Percentiles rank a stretch among this genome's conserved stretches.
Evolutionary conservation across 768 basidiomycete species (phyloP).

Genomic region (Daedalea quercina): DNA sequence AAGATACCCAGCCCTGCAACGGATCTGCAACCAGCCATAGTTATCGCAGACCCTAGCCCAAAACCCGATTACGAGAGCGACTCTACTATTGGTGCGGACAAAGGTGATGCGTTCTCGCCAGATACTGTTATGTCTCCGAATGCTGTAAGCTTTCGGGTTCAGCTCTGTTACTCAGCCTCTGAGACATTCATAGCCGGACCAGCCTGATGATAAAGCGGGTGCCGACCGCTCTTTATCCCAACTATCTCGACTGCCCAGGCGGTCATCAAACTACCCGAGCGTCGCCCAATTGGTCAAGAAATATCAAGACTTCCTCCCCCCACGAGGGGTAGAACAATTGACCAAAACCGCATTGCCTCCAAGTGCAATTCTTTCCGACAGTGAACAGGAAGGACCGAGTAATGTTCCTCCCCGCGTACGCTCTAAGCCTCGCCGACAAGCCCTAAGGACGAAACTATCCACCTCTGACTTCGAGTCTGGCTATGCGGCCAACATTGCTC

Average conservation of each 20-base stretch:
- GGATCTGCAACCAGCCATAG: not conserved
- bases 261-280: constrained; percentile 46
- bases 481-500: constrained; percentile 89
- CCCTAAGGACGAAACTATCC: constrained; percentile 47
- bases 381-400: constrained; percentile 56
- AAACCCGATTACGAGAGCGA: constrained; percentile 75
- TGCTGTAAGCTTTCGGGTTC: constrained; percentile 11
- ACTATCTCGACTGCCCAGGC: constrained; percentile 58
- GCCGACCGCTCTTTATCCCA: not conserved
- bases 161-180: not conserved
- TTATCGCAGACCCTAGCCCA: not conserved
- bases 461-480: constrained; percentile 86
- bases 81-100: constrained; percentile 70
- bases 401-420: constrained; percentile 32
- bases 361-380: constrained; percentile 61
- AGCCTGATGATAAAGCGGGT: not conserved
- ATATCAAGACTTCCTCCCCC: constrained; percentile 72
- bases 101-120: constrained; percentile 9
- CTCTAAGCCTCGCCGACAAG: constrained; percentile 44
- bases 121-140: constrained; percentile 4
- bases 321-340: constrained; percentile 65
- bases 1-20: too few relatives aligned
- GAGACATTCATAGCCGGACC: too few relatives aligned
- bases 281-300: constrained; percentile 85
- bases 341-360: constrained; percentile 66